These are phyloP conservation scores for Nicotiana tomentosiformis DNA, from an alignment of 257 asterid species.

Conservation along the genomic window DNA sequence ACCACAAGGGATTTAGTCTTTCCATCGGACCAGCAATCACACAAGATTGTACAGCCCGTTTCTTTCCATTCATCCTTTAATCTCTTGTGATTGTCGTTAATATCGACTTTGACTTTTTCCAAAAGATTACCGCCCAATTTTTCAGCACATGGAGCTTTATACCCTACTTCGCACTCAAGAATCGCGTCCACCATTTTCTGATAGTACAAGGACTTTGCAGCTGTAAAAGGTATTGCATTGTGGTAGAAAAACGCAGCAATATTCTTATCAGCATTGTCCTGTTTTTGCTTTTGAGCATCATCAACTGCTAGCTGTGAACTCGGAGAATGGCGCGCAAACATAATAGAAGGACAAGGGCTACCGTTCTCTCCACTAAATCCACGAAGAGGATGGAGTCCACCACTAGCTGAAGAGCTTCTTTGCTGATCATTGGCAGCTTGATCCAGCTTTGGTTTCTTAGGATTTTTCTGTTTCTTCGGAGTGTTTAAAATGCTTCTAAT, in stretches of 20 bases:
- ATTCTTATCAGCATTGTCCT: constrained; percentile 39
- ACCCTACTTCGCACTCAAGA: constrained; percentile 34
- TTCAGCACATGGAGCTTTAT: constrained; percentile 32
- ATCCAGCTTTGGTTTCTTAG: constrained; percentile 33
- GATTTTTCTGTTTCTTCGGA: constrained; percentile 32
- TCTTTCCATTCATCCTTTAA: constrained; percentile 34
- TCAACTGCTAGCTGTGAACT: constrained; percentile 17
- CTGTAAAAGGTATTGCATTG: constrained; percentile 35
- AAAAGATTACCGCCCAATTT: constrained; percentile 24
- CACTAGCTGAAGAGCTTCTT: constrained; percentile 41
- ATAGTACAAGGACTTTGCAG: constrained; percentile 27
- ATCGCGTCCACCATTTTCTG: constrained; percentile 38
- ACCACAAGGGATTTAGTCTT: constrained; percentile 22
- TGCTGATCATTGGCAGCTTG: constrained; percentile 24
- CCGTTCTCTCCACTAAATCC: constrained; percentile 29
- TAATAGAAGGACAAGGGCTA: constrained; percentile 27
- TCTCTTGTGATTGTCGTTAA: constrained; percentile 13
- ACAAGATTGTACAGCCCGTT: constrained; percentile 39
- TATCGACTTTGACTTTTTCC: constrained; percentile 27
- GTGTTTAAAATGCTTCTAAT: constrained; percentile 26
- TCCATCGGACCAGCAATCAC: constrained; percentile 34
- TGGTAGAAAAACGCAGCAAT: constrained; percentile 40
- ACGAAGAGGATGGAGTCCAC: constrained; percentile 23
- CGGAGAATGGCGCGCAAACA: constrained; percentile 21
- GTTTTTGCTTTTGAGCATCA: constrained; percentile 25